A percentile compares a stretch with the other conserved stretches of the same genome.
Evolutionary conservation across 805 yeast genomes (phyloP).

Genomic region (Ogataea haglerorum): DNA sequence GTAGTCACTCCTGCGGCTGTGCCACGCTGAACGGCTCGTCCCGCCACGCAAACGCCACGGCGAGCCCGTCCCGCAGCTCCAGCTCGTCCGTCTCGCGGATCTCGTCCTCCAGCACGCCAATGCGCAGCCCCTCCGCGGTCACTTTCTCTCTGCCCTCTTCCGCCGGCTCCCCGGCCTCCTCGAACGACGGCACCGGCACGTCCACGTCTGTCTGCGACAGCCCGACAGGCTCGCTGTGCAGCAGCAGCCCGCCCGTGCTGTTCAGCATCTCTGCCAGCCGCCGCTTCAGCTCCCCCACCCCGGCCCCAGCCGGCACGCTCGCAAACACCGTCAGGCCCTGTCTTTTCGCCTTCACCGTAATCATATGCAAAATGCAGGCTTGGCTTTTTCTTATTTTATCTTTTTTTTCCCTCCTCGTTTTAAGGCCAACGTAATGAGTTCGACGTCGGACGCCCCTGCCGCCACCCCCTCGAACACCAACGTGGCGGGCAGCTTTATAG

Average conservation of each 20-base stretch:
- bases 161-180: conserved; percentile 21
- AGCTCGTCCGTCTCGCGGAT: conserved; percentile 27
- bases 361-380: conserved; percentile 5
- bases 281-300: conserved; percentile 26
- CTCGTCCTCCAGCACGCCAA: conserved; percentile 41
- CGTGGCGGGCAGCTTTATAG: conserved; percentile 24
- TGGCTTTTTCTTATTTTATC: neutral
- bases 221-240: conserved; percentile 27
- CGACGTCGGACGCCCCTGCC: conserved; percentile 4
- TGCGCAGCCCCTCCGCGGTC: conserved; percentile 27
- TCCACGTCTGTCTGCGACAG: conserved; percentile 31
- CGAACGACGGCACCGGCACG: conserved; percentile 39
- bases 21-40: conserved; percentile 36
- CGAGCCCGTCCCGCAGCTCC: conserved; percentile 38
- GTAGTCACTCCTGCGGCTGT: conserved; percentile 12
- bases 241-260: conserved; percentile 46
- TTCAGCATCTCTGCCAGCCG: conserved; percentile 39
- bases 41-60: conserved; percentile 38
- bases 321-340: conserved; percentile 35
- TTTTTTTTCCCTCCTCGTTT: conserved; percentile 2
- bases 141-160: conserved; percentile 18
- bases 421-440: conserved; percentile 1
- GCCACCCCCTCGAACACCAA: conserved; percentile 3
- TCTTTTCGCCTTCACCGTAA: conserved; percentile 34
- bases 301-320: conserved; percentile 22